Evolutionary conservation across 2,329 filamentous ascomycete species (phyloP).

Genomic region (Graphilbum fragrans): DNA sequence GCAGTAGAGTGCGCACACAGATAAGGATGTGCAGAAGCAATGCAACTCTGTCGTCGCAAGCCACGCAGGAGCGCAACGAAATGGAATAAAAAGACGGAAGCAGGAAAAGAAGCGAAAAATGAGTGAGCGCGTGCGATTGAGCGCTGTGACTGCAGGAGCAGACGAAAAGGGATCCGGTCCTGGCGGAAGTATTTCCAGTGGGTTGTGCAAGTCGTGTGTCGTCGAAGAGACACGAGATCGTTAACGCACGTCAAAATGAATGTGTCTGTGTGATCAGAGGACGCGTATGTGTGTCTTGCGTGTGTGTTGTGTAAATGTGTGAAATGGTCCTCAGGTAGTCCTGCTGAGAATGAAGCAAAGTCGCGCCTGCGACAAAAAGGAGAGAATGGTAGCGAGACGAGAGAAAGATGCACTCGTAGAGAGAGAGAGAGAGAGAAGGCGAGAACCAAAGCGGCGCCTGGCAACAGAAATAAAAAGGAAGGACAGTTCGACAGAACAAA

Average conservation of each 20-base stretch:
- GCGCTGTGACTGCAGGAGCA: no score
- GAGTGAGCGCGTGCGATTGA: background rate
- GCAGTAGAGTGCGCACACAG: background rate
- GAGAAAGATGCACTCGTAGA: background rate
- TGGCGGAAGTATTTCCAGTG: no score
- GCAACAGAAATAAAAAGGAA: background rate
- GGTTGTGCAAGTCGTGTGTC: no score
- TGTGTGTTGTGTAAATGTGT: no score
- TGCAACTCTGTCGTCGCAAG: slow-evolving; percentile 2
- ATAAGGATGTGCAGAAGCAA: background rate
- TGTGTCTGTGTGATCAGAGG: background rate
- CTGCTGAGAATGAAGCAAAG: slow-evolving; percentile 2
- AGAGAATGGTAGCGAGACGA: background rate
- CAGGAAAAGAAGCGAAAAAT: background rate
- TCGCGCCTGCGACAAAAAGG: slow-evolving; percentile 7
- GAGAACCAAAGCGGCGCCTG: background rate
- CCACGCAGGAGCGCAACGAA: background rate
- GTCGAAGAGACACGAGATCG: no score
- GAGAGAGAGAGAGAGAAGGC: background rate
- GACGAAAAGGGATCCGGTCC: no score
- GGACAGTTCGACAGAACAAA: background rate
- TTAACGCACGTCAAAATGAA: background rate
- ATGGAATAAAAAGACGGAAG: background rate
- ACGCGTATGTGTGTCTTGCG: no score
- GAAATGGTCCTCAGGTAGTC: background rate